phyloP scores from a whole-genome alignment of 768 basidiomycete species.

The Melanogaster broomeanus region DNA sequence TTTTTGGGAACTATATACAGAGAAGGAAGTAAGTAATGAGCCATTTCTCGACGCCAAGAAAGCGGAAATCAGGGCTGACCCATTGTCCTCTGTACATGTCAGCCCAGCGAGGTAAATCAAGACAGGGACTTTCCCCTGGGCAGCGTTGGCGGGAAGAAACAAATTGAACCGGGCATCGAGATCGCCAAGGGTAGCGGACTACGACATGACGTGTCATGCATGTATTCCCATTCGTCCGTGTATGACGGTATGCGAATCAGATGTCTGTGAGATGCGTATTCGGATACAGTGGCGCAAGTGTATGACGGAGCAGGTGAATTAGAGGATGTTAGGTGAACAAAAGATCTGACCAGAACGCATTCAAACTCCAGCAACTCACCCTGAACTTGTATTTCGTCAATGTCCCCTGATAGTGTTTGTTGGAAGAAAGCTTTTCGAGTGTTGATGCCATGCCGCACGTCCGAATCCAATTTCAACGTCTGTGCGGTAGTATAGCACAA shows the following conservation, averaged over 20 bases:
- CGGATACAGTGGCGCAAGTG: not conserved
- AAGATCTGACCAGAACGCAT: not conserved
- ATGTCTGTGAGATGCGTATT: not conserved
- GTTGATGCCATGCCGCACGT: slow-evolving; percentile 16
- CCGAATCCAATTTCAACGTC: not conserved
- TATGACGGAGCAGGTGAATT: not conserved
- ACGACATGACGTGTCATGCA: not conserved
- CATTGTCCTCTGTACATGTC: slow-evolving; percentile 92
- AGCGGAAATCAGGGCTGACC: slow-evolving; percentile 46
- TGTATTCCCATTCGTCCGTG: too few relatives aligned
- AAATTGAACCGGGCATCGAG: slow-evolving; percentile 81
- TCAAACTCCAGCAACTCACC: slow-evolving; percentile 35
- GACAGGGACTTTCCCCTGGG: slow-evolving; percentile 60
- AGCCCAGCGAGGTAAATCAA: slow-evolving; percentile 89
- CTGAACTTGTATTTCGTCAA: slow-evolving; percentile 87
- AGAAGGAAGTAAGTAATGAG: not conserved
- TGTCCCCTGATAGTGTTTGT: slow-evolving; percentile 79
- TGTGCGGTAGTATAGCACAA: not conserved
- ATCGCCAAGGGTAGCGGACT: slow-evolving; percentile 75
- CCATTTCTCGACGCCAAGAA: not conserved
- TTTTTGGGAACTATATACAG: slow-evolving; percentile 75
- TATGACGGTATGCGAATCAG: not conserved
- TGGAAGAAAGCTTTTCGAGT: slow-evolving; percentile 73
- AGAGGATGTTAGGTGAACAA: not conserved
- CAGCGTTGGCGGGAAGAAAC: slow-evolving; percentile 72